Base-by-base conservation (phyloP, 257 asterid genomes). In the Eustoma russellianum region DNA sequence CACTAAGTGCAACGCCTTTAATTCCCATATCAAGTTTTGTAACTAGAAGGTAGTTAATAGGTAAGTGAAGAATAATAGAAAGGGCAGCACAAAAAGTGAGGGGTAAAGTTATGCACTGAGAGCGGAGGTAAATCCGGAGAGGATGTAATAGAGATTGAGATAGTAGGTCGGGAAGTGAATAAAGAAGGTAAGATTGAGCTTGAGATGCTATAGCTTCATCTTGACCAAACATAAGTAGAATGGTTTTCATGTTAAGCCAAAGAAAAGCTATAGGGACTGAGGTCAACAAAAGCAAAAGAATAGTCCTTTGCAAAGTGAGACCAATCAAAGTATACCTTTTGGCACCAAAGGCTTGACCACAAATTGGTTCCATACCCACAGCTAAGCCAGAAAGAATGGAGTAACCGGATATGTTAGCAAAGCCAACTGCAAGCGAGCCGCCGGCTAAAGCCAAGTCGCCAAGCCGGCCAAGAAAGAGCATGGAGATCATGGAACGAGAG, bases 291-390 rank as follows among this genome's bases (percentile, higher is more conserved):
- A 87, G 92, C 41, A 87, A 57, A 48, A 87, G 80, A 0, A 87
- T 57, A 0, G 85, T 72, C 45, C 94, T 71, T 38, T 87, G 96
- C 12, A 87, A 55, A 13, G 92, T 60, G 13, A 81, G 74, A 11
- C 94, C 96, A 49, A 87, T 78, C 43, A 87, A 81, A 0, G 64
- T 63, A 50, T 66, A 79, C 5, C 55, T 71, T 53, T 79, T 77
- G 9, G 94, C 94, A 1, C 96, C 96, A 52, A 70, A 87, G 44
- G 94, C 96, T 54, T 86, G 96, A 15, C 84, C 83, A 41, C 96
- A 86, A 10, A 86, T 86, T 17, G 96, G 91, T 34, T 86, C 96
- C 96, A 86, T 83, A 6, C 94, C 96, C 77, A 77, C 74, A 64
- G 96, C 92, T 6, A 86, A 57, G 41, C 96, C 96, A 41, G 95